Evolutionary conservation across 1,284 basidiomycete genomes (phyloP).

Genomic region (Calocybe gambosa): DNA sequence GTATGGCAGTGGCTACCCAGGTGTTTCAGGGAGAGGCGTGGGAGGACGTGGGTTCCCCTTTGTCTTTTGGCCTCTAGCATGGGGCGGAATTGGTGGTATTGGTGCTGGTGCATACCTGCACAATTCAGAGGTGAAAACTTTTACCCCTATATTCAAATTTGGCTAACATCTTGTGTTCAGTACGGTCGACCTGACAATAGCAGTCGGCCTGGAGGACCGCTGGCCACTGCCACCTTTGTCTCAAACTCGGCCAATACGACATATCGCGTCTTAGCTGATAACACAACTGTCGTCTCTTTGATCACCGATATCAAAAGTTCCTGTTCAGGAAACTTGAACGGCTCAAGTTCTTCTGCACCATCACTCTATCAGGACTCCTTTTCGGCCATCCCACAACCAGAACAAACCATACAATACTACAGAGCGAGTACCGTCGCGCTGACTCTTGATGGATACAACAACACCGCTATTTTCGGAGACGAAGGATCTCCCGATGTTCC

Average conservation of each 20-base stretch:
- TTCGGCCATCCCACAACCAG: slow-evolving; percentile 27
- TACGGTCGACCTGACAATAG: slow-evolving; percentile 53
- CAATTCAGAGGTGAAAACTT: slow-evolving; percentile 23
- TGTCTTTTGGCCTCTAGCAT: slow-evolving; percentile 54
- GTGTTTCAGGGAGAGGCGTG: slow-evolving; percentile 35
- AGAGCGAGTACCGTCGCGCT: slow-evolving; percentile 50
- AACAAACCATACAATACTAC: slow-evolving; percentile 54
- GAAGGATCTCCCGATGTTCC: slow-evolving; percentile 42
- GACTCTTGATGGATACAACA: slow-evolving; percentile 60
- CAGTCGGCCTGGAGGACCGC: slow-evolving; percentile 51
- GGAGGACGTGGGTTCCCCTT: slow-evolving; percentile 45
- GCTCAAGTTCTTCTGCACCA: slow-evolving; percentile 9
- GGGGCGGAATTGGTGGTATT: slow-evolving; percentile 29
- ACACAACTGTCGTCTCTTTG: slow-evolving; percentile 31
- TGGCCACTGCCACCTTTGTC: slow-evolving; percentile 42
- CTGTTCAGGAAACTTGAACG: slow-evolving; percentile 34
- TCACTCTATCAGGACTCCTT: slow-evolving; percentile 22
- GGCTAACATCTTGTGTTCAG: slow-evolving; percentile 24
- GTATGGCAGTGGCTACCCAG: slow-evolving; percentile 59
- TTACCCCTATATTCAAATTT: neutral
- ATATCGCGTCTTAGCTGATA: slow-evolving; percentile 56
- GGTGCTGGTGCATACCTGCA: slow-evolving; percentile 35
- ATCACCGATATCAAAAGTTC: slow-evolving; percentile 23
- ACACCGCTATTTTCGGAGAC: slow-evolving; percentile 37
- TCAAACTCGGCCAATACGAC: slow-evolving; percentile 40